Evolutionary conservation across 2,329 filamentous ascomycete species (phyloP), one percentile per base, ranked within the genome.

Genomic region (Diaporthe caulivora): DNA sequence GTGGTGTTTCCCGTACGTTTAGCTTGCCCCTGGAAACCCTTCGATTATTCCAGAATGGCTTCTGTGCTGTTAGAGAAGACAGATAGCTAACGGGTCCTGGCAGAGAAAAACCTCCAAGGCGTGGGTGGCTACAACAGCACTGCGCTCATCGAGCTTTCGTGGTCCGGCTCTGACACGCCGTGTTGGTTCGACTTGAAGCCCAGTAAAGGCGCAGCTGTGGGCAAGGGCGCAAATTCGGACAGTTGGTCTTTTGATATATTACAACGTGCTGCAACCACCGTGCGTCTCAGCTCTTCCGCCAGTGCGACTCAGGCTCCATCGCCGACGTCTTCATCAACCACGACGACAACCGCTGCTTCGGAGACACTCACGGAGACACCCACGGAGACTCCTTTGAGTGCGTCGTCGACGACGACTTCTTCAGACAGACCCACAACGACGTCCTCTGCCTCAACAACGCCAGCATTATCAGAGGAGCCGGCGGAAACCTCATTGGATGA

Each of bases 131-230:
- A 24, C 44, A 71, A 71, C 69, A 71, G 37, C 44, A 71, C 69
- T 29, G 69, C 69, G 8, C 47, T 51, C 24, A 40, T 71, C 34
- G 62, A 62, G 31, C 44, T 71, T 15, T 40, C 47, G 18, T 71
- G 69, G 69, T 42, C 69, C 9, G 69, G 69, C 55, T 62, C 69
- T 31, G 69, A 71, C 44, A 71, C 69, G 47, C 69, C 69, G 11
- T 71, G 69, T 34, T 71, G 69, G 69, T 71, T 71, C 47, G n/a
- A 71, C 69, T n/a, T 71, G 55, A 71, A 71, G 47, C 69, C 69
- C 13, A 44, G 49, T 34, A 37, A 57, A 18, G 29, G 31, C 24
- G 44, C 69, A 26, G 44, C 69, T 21, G 34, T 15, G 7, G 69
- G 69, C 11, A 42, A 40, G 17, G 69, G 69, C 18, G 69, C 69